Evolutionary conservation across 2,329 filamentous ascomycete genomes (phyloP).

Genomic region (Trichoderma polysporum): DNA sequence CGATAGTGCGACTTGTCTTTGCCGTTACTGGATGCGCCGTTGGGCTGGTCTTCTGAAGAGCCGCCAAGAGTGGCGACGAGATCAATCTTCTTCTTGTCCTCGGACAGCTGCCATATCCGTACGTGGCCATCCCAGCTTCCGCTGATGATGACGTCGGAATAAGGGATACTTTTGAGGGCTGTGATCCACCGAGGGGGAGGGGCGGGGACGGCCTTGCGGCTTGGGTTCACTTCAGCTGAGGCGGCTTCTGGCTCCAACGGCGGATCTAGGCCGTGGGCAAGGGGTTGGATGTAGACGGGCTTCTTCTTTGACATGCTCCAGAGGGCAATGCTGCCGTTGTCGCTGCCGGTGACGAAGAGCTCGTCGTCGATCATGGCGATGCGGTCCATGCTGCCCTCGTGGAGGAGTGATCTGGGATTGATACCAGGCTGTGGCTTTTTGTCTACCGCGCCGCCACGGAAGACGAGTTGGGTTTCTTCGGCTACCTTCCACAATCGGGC

Average conservation of each 20-base stretch:
- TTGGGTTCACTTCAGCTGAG: conserved; percentile 69
- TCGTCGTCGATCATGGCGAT: conserved; percentile 86
- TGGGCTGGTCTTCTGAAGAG: background rate
- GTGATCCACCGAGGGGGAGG: conserved; percentile 86
- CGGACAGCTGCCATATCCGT: conserved; percentile 78
- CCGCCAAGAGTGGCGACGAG: conserved; percentile 64
- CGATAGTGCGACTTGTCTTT: conserved; percentile 29
- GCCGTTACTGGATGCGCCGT: conserved; percentile 30
- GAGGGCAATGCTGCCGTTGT: conserved; percentile 82
- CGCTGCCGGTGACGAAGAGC: conserved; percentile 88
- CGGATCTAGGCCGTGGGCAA: conserved; percentile 83
- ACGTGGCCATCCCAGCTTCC: conserved; percentile 91
- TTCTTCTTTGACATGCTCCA: conserved; percentile 97
- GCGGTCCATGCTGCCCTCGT: conserved; percentile 85
- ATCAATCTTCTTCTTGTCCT: conserved; percentile 79
- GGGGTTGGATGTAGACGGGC: conserved; percentile 73
- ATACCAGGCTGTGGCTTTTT: conserved; percentile 47
- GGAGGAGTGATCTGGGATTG: conserved; percentile 55
- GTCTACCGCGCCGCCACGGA: conserved; percentile 74
- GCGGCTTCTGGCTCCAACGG: conserved; percentile 65
- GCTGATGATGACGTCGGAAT: conserved; percentile 84
- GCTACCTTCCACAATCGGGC: conserved; percentile 94
- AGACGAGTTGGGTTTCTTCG: conserved; percentile 93
- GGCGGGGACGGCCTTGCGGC: conserved; percentile 57
- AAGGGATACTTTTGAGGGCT: conserved; percentile 80